Base-by-base conservation (phyloP, 2,329 filamentous ascomycete species). In the Fusarium acutatum region DNA sequence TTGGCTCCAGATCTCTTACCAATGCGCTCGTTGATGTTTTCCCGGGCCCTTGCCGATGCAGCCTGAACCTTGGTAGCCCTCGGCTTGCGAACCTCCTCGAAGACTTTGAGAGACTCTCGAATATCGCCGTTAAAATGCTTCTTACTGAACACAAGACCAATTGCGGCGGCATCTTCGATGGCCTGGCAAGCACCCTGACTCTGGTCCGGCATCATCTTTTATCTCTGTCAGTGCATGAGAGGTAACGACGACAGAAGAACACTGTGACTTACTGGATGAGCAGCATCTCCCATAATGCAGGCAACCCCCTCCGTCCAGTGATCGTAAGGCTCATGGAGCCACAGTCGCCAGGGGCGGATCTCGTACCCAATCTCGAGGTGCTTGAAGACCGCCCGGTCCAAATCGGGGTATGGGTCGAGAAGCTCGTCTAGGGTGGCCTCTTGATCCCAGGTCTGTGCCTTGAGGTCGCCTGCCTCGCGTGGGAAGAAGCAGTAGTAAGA, bases 401-500 rank as follows among this genome's bases (percentile, higher is more conserved):
- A 32, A 18, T 30, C 28, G 1, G 59, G 47, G 14, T 41, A 61
- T 24, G 59, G 59, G 10, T 32, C 59, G 1, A 61, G 37, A 2
- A 61, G 37, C 20, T 61, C 59, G 1, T 61, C 59, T 1, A 61
- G 18, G 3, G 59, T 40, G 13, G 35, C 35, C 24, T 61, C 37
- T n/a, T 61, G 46, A 4, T 54, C 59, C 59, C 59, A 61, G 1
- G 47, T 61, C 24, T 61, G 59, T 6, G 37, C 28, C 30, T 41
- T 43, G 11, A 56, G 49, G 10, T 61, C 59, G 2, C 59, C 59
- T 0, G 49, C 49, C 2, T 61, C 47, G 3, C 59, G 47, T 1
- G 47, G 47, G 20, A 61, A 61, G 47, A 61, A 61, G 30, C 47
- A 61, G 24, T 61, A 61, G 47, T 61, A 61, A 7, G 59, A 61